Base-by-base conservation (phyloP, 2,329 filamentous ascomycete species). In the Colletotrichum higginsianum region DNA sequence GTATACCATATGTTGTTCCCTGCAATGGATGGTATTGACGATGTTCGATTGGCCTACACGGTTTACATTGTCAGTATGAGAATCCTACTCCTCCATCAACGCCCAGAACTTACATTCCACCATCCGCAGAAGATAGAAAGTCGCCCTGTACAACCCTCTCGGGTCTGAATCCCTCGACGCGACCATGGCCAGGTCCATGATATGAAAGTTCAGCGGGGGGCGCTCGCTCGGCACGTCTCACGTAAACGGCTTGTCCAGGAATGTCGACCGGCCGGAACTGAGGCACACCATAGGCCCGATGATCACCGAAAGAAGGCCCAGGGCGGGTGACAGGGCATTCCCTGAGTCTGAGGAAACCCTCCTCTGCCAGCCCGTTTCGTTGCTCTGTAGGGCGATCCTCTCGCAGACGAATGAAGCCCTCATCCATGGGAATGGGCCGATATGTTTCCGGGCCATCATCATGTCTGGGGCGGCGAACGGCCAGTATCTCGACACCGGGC, bases 21-120 rank as follows among this genome's bases (percentile, higher is more conserved):
- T 77, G 74, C 7, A 61, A 53, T 21, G 74, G 74, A 63, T 72
- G 62, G 70, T 66, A 75, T 78, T 57, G 23, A 46, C 58, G 30
- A 21, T 42, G 70, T 18, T 63, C 44, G 8, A 26, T 18, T 23
- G 35, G 53, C 57, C 67, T 67, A n/a, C n/a, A 21, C 18, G 13
- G 3, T 35, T 21, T 7, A 6, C 3, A 21, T 18, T 35, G 47
- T 64, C 52, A 64, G 64, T 35, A 16, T n/a, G 26, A n/a, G 18
- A n/a, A 42, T 38, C n/a, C 26, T 15, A 47, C 21, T 4, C 11
- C 7, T 42, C 18, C 11, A 12, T 23, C 7, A 16, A 21, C 12
- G 26, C 40, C 6, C 44, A 7, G 11, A 47, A 72, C 69, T 72
- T 69, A 72, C 69, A 47, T 30, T 58, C 60, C 58, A 23, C 53